A percentile compares a stretch with the other conserved stretches of the same genome.
These are phyloP conservation scores for Yamadazyma trypodendri DNA, from an alignment of 1,139 yeast genomes.

Conservation along the genomic window DNA sequence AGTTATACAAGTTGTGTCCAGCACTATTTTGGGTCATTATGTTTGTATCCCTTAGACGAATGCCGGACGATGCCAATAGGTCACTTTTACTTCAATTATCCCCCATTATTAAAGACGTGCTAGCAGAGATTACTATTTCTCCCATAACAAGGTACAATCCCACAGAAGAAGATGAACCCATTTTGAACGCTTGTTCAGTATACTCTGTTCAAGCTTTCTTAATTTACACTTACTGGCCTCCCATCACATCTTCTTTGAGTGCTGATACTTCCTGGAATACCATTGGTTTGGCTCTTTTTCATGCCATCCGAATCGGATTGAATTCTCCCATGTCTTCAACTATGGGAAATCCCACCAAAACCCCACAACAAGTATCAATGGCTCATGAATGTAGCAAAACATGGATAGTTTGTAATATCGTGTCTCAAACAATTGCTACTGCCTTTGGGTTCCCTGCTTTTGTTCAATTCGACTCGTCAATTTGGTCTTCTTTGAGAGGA, in stretches of 20 bases:
- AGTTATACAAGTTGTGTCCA: slow-evolving; percentile 75
- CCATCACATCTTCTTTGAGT: slow-evolving; percentile 86
- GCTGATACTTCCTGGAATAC: slow-evolving; percentile 97
- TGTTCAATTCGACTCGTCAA: slow-evolving; percentile 77
- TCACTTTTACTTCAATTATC: slow-evolving; percentile 54
- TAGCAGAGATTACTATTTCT: slow-evolving; percentile 85
- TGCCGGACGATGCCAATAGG: slow-evolving; percentile 37
- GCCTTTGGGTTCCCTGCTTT: slow-evolving; percentile 95
- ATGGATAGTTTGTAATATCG: slow-evolving; percentile 91
- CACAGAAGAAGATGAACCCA: slow-evolving; percentile 71
- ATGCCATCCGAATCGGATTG: slow-evolving; percentile 86
- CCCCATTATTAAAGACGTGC: slow-evolving; percentile 67
- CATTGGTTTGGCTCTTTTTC: slow-evolving; percentile 86
- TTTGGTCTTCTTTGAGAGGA: slow-evolving; percentile 52
- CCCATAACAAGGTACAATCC: slow-evolving; percentile 87
- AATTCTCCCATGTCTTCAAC: slow-evolving; percentile 47
- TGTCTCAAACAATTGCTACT: slow-evolving; percentile 85
- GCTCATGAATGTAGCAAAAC: slow-evolving; percentile 80
- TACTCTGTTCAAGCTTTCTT: slow-evolving; percentile 92
- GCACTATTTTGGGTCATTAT: slow-evolving; percentile 92
- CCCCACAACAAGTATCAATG: slow-evolving; percentile 36
- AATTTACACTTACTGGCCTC: slow-evolving; percentile 92
- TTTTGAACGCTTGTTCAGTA: slow-evolving; percentile 86
- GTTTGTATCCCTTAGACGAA: slow-evolving; percentile 74
- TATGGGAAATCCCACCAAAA: slow-evolving; percentile 10